phyloP scores from a whole-genome alignment of 169 alveolate genomes.

The Cryptosporidium sp. region DNA sequence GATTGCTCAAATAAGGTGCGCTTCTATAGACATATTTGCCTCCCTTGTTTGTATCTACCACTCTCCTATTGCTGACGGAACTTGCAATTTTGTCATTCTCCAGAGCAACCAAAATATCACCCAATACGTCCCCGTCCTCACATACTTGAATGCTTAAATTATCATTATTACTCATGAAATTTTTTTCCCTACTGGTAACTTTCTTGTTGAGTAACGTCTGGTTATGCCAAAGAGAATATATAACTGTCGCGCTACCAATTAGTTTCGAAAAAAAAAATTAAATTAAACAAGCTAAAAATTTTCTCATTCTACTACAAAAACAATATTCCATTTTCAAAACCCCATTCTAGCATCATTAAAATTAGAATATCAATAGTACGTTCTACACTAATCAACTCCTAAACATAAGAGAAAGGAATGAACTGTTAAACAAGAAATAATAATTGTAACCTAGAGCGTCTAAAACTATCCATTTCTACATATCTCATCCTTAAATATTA shows the following conservation, averaged over 20 bases:
- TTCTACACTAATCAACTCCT: not conserved
- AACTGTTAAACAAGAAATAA: no score
- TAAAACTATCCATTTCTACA: not conserved
- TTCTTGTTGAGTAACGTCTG: not conserved
- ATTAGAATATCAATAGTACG: not conserved
- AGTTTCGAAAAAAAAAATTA: not conserved
- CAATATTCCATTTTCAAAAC: not conserved
- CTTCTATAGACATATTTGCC: not conserved
- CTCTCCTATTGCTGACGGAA: not conserved
- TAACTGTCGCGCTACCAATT: not conserved
- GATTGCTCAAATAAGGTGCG: conserved; percentile 45
- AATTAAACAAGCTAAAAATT: not conserved
- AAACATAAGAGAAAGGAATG: not conserved
- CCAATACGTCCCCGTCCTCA: conserved; percentile 27
- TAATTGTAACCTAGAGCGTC: not conserved
- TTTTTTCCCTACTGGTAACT: not conserved
- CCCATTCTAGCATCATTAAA: not conserved
- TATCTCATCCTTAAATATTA: no score
- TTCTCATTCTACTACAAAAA: not conserved
- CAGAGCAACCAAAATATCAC: conserved; percentile 7
- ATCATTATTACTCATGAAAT: conserved; percentile 27
- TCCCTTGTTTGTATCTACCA: not conserved
- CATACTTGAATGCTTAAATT: not conserved
- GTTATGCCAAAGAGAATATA: not conserved
- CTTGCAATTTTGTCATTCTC: not conserved